Evolutionary conservation across 148 eudicot species (phyloP), one percentile per base, ranked within the genome.

Genomic region (Pharnaceum exiguum): DNA sequence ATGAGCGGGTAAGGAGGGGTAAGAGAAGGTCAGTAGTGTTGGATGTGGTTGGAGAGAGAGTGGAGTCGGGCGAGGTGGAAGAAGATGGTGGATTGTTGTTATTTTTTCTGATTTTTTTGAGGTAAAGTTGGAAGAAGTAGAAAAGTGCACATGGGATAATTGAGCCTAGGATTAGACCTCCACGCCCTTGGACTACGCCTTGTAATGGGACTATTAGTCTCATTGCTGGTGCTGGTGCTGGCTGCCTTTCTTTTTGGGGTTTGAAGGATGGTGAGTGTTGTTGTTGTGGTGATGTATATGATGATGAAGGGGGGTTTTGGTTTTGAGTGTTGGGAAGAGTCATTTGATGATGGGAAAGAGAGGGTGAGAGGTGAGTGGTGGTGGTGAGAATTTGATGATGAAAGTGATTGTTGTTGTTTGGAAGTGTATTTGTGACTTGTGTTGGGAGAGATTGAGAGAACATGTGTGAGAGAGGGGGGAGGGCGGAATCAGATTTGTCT

Each of bases 151-250:
- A 89, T 12, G 96, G 90, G 55, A 89, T 83, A 1, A 89, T 55
- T 1, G 95, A 83, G 8, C 95, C 96, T 2, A 89, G 46, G 17
- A 89, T 59, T 3, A 86, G 44, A 13, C 96, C 94, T 17, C 96
- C 96, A 9, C 85, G 60, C n/a, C 96, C 96, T 21, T 89, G 90
- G 22, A 89, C 87, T 1, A 89, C 69, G 1, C 94, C 96, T 72
- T 89, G 96, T 53, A 89, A 55, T 10, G 96, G 96, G 7, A 89
- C 96, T 24, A 86, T 70, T 10, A 89, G 73, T 39, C 96, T 71
- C 96, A 89, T 89, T 39, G 67, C 69, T 8, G 63, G 68, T 27
- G 65, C 40, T 57, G 57, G 28, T 50, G 37, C n/a, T n/a, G 32
- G 59, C 58, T 10, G 54, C 13, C 25, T 48, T 37, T 46, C 9